A percentile compares a stretch with the other conserved stretches of the same genome.
These are phyloP conservation scores for Fusarium floridanum DNA, from an alignment of 2,329 filamentous ascomycete genomes.

Conservation along the genomic window DNA sequence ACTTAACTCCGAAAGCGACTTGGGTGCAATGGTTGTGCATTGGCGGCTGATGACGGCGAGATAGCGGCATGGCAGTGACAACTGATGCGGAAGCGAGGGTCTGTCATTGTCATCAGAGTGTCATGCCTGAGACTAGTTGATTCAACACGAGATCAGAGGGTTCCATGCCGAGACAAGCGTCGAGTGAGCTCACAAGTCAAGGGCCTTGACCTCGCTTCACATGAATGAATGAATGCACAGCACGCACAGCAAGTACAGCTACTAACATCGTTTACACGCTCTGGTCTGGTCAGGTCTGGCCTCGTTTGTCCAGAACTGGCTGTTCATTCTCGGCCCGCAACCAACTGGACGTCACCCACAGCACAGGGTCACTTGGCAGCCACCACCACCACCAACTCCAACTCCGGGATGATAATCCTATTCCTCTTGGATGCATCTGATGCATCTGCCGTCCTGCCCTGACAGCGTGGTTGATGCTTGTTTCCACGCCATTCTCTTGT, in stretches of 20 bases:
- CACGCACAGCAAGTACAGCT: neutral
- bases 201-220: neutral
- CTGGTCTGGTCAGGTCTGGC: neutral
- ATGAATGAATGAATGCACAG: neutral
- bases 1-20: constrained; percentile 22
- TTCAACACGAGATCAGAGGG: neutral
- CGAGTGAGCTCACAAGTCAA: neutral
- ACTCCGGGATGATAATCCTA: constrained; percentile 6
- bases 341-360: neutral
- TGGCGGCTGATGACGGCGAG: neutral
- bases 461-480: constrained; percentile 37
- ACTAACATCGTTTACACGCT: neutral
- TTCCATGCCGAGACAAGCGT: neutral
- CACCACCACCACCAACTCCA: neutral
- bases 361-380: neutral
- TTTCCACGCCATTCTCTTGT: constrained; percentile 16
- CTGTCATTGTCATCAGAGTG: neutral
- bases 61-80: neutral
- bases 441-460: constrained; percentile 16
- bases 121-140: neutral
- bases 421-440: constrained; percentile 1
- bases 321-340: neutral
- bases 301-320: too few relatives aligned
- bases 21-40: constrained; percentile 12
- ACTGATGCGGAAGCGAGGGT: neutral